A percentile compares a stretch with the other conserved stretches of the same genome.
Evolutionary conservation across 2,329 filamentous ascomycete species (phyloP).

Genomic region (Ophiostoma ulmi): DNA sequence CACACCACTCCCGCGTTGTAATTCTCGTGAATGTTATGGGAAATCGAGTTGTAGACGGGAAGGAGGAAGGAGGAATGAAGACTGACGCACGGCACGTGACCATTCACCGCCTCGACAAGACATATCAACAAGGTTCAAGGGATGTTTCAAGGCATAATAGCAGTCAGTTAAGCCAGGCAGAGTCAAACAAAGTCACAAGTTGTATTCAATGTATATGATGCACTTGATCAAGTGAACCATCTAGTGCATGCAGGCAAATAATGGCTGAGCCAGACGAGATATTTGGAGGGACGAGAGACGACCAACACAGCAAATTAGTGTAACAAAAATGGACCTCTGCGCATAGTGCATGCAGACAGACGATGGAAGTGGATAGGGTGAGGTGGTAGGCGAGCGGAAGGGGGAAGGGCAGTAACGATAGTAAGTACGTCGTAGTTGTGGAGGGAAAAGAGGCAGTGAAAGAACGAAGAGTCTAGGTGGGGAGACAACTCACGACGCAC

Average conservation of each 20-base stretch:
- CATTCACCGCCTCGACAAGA: constrained; percentile 16
- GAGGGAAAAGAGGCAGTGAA: background rate
- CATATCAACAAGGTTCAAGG: background rate
- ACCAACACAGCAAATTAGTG: constrained; percentile 18
- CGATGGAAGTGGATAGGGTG: background rate
- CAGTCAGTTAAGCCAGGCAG: background rate
- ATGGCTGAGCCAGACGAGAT: background rate
- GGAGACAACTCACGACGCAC: constrained; percentile 18
- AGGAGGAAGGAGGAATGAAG: background rate
- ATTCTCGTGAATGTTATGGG: no score
- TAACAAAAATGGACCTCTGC: constrained; percentile 19
- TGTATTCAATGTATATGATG: background rate
- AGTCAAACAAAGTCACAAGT: background rate
- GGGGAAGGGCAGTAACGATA: background rate
- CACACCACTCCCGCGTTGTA: background rate
- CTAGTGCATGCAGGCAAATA: background rate
- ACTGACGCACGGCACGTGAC: constrained; percentile 12
- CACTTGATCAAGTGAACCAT: background rate
- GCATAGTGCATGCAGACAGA: constrained; percentile 21
- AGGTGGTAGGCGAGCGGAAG: background rate
- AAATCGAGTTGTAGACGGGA: background rate
- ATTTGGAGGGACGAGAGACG: constrained; percentile 13
- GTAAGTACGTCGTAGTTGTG: no score
- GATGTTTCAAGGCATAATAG: constrained; percentile 14
- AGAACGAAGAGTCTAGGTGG: constrained; percentile 5